Conservation (phyloP, 2,329 filamentous ascomycete species). For the Stachybotrys chartarum region DNA sequence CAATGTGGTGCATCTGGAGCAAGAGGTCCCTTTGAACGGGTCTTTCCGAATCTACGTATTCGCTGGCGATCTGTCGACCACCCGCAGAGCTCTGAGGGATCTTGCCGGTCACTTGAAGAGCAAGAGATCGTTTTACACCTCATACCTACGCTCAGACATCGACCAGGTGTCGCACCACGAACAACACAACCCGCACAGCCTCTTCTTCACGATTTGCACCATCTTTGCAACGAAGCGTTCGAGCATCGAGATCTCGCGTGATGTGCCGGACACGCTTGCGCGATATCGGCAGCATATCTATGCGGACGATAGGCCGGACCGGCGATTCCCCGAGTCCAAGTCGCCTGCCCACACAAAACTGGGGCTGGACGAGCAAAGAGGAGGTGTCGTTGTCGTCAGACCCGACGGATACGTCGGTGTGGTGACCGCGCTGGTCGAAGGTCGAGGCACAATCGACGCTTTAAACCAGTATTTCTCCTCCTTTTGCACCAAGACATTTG, state of each 20-base stretch:
- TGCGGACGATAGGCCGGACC: conserved; percentile 74
- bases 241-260: conserved; percentile 63
- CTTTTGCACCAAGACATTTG: conserved; percentile 58
- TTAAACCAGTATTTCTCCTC: conserved; percentile 75
- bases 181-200: conserved; percentile 74
- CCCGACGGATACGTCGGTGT: conserved; percentile 84
- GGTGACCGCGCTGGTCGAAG: conserved; percentile 66
- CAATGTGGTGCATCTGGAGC: conserved; percentile 84
- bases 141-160: conserved; percentile 56
- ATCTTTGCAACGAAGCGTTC: conserved; percentile 63
- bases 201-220: conserved; percentile 73
- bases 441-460: conserved; percentile 70
- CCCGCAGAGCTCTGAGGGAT: conserved; percentile 58
- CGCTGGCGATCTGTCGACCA: conserved; percentile 59
- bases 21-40: conserved; percentile 82
- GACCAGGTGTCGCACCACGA: conserved; percentile 66
- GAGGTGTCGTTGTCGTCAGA: conserved; percentile 75
- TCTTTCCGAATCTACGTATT: conserved; percentile 84
- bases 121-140: conserved; percentile 64
- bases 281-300: conserved; percentile 80
- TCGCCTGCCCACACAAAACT: conserved; percentile 82
- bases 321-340: conserved; percentile 58
- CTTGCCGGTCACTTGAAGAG: conserved; percentile 58
- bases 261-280: conserved; percentile 63
- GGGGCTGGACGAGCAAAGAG: conserved; percentile 65